Conservation (phyloP, 2,329 filamentous ascomycete species). For the Biscogniauxia marginata region DNA sequence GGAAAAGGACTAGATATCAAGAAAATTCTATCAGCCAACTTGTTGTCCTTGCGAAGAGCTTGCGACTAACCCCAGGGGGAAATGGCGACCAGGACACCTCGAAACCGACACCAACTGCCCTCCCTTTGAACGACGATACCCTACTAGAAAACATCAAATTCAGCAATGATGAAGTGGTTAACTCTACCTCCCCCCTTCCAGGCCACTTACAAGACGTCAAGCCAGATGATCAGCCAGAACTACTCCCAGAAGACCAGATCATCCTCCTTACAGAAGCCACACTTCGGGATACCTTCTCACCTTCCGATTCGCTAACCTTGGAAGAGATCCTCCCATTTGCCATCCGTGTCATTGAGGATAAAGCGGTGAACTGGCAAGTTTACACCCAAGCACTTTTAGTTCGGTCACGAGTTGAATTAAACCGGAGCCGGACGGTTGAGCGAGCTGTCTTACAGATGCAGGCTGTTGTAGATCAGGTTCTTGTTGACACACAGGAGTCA, state of each 20-base stretch:
- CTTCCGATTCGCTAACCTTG: constrained; percentile 80
- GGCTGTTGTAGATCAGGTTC: constrained; percentile 90
- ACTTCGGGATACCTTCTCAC: constrained; percentile 83
- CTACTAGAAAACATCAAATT: constrained; percentile 86
- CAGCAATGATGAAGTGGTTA: constrained; percentile 46
- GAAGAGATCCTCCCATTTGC: constrained; percentile 94
- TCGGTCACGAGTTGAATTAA: constrained; percentile 84
- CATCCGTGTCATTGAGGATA: constrained; percentile 80
- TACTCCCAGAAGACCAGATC: constrained; percentile 83
- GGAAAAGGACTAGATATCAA: constrained; percentile 81
- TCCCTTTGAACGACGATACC: constrained; percentile 89
- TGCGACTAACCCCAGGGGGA: constrained; percentile 32
- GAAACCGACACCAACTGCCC: constrained; percentile 56
- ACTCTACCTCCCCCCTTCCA: constrained; percentile 49
- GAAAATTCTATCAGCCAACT: constrained; percentile 81
- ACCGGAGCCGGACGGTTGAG: constrained; percentile 83
- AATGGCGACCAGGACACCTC: neutral
- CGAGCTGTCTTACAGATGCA: constrained; percentile 89
- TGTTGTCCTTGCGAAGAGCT: constrained; percentile 83
- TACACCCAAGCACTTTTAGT: constrained; percentile 93
- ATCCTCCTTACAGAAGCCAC: constrained; percentile 86
- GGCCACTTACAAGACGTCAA: constrained; percentile 61
- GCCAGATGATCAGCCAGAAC: constrained; percentile 77
- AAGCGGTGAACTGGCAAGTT: constrained; percentile 95
- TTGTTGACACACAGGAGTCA: constrained; percentile 66